Conservation (phyloP, 345 rosid species). For the Turritis glabra region DNA sequence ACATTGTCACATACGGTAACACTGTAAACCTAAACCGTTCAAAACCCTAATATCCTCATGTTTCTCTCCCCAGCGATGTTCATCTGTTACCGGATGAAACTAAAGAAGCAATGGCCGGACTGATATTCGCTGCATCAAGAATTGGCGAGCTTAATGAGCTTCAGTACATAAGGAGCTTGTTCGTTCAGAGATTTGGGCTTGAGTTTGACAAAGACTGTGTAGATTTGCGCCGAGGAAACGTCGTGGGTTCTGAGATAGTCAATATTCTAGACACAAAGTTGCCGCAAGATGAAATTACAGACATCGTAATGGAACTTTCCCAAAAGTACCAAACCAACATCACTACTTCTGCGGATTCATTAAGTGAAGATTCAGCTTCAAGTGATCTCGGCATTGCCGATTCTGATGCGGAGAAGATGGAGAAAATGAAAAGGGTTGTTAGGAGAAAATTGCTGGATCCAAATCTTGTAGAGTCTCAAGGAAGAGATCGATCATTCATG, state of each 20-base stretch:
- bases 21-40: background rate
- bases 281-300: background rate
- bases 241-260: constrained; percentile 24
- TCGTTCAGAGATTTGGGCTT: constrained; percentile 36
- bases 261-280: constrained; percentile 14
- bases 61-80: constrained; percentile 25
- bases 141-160: constrained; percentile 48
- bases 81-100: constrained; percentile 33
- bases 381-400: background rate
- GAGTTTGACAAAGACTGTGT: constrained; percentile 38
- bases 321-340: background rate
- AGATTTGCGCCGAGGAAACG: constrained; percentile 32
- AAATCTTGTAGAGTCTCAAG: constrained; percentile 15
- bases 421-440: background rate
- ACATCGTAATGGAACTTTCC: background rate
- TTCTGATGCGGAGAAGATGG: background rate
- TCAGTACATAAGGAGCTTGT: constrained; percentile 29
- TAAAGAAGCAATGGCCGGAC: constrained; percentile 41
- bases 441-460: constrained; percentile 2
- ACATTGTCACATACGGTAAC: constrained; percentile 5
- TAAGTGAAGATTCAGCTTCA: constrained; percentile 1
- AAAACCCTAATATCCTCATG: background rate
- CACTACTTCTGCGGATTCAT: background rate
- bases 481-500: constrained; percentile 18
- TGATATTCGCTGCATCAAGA: constrained; percentile 49